Evolutionary conservation across 345 rosid genomes (phyloP), one percentile per base, ranked within the genome.

Genomic region (Kernera saxatilis): DNA sequence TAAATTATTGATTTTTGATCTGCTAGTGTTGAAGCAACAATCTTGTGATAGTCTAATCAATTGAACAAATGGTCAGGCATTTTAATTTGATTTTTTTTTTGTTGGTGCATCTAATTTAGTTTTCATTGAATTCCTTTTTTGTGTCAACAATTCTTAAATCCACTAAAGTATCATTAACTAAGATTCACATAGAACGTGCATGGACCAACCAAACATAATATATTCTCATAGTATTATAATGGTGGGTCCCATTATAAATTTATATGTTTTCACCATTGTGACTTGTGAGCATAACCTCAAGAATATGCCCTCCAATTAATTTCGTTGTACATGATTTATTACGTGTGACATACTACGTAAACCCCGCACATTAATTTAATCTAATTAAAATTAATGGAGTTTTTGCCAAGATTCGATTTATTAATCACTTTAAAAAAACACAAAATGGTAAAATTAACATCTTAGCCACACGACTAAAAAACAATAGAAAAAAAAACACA

Each of bases 141-240:
- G n/a, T 21, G n/a, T 58, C 8, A 27, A 11, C 17, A 55, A 14
- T 40, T 41, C 23, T 5, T 35, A 19, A 25, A 39, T 39, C 25
- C 51, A 49, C 14, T 27, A 39, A 35, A 35, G 27, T 50, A 60
- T 59, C 5, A 27, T 41, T 32, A 35, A 6, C 8, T 12, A 26
- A 55, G 58, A 64, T 73, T 35, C 71, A 66, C 21, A 45, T 27
- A 48, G 45, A 40, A 66, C 77, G 77, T 73, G 77, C 61, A 73
- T 66, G 67, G 72, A 48, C 72, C 61, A 66, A 51, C 23, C 51
- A 70, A 8, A 50, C 41, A 56, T 55, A 37, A 26, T n/a, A 63
- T 52, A 54, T 53, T 6, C 26, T 53, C 23, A 26, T 8, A 12
- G 30, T 22, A 32, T n/a, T 19, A 11, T 66, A 66, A 39, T 73